phyloP scores from a whole-genome alignment of 805 yeast genomes.

The Metschnikowia colocasiae region DNA sequence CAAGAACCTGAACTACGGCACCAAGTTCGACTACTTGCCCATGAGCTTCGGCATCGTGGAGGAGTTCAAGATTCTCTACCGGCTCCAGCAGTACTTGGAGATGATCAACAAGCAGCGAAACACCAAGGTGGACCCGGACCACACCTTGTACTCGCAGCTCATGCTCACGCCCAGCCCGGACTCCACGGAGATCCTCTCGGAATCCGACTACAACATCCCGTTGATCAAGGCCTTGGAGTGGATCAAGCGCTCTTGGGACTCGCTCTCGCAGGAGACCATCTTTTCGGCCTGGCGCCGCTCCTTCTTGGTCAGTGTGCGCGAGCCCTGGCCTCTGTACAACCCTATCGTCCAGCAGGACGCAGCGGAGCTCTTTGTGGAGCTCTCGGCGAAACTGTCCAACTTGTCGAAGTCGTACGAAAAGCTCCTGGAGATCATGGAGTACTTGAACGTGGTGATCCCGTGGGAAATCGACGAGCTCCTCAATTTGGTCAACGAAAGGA shows the following conservation, averaged over 20 bases:
- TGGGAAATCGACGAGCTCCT: constrained; percentile 58
- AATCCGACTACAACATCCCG: constrained; percentile 44
- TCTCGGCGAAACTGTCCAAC: constrained; percentile 14
- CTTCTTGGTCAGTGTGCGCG: constrained; percentile 26
- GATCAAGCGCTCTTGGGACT: constrained; percentile 56
- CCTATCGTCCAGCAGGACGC: constrained; percentile 13
- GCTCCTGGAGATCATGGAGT: constrained; percentile 42
- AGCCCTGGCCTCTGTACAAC: constrained; percentile 29
- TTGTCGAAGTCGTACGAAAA: constrained; percentile 36
- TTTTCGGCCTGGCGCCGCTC: constrained; percentile 35
- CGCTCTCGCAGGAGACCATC: constrained; percentile 31
- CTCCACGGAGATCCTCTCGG: constrained; percentile 32
- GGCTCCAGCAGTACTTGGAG: constrained; percentile 54
- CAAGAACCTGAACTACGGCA: constrained; percentile 34
- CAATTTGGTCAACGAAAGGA: constrained; percentile 46
- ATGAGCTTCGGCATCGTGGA: constrained; percentile 62
- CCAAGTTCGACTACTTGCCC: constrained; percentile 53
- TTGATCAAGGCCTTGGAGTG: constrained; percentile 56
- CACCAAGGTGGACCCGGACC: constrained; percentile 5
- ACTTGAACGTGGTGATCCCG: constrained; percentile 47
- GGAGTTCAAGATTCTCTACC: constrained; percentile 56
- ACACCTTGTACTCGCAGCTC: constrained; percentile 3
- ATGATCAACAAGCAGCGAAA: constrained; percentile 32
- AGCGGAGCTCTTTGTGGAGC: constrained; percentile 8
- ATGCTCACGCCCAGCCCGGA: constrained; percentile 4